Percentiles rank a stretch among this genome's conserved stretches.
These are phyloP conservation scores for Suhomyces terraborum DNA, from an alignment of 1,139 yeast species.

Conservation along the genomic window DNA sequence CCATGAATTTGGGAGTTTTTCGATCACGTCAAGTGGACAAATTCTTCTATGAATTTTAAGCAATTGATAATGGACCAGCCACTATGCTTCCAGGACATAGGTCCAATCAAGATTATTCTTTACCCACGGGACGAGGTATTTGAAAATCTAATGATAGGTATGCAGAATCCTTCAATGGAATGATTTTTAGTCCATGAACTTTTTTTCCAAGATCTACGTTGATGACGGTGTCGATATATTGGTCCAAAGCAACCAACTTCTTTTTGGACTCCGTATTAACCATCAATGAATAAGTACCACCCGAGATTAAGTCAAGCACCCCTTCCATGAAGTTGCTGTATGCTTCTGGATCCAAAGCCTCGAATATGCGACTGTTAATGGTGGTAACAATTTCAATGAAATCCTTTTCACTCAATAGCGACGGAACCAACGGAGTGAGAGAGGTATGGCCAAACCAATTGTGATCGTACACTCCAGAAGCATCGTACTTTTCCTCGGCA, in stretches of 20 bases:
- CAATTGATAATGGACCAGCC: slow-evolving; percentile 1
- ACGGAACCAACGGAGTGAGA: slow-evolving; percentile 53
- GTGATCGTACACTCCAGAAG: slow-evolving; percentile 38
- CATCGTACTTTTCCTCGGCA: slow-evolving; percentile 2
- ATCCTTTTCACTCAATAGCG: slow-evolving; percentile 37
- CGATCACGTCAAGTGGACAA: no score
- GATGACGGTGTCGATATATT: slow-evolving; percentile 38
- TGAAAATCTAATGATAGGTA: slow-evolving; percentile 64
- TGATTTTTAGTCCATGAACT: slow-evolving; percentile 37
- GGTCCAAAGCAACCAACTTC: slow-evolving; percentile 43
- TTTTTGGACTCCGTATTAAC: slow-evolving; percentile 28
- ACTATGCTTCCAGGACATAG: background rate
- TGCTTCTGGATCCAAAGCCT: slow-evolving; percentile 44
- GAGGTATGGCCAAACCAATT: slow-evolving; percentile 55
- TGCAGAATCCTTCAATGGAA: slow-evolving; percentile 59
- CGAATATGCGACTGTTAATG: slow-evolving; percentile 47
- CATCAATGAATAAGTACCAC: slow-evolving; percentile 31
- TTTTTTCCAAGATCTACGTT: slow-evolving; percentile 35
- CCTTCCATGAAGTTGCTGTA: slow-evolving; percentile 41
- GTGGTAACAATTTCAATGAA: slow-evolving; percentile 40
- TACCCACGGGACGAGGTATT: slow-evolving; percentile 42
- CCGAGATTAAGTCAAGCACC: slow-evolving; percentile 50
- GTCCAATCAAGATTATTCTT: background rate
- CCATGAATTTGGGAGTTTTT: no score
- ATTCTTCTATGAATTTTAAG: no score